Base-by-base conservation (phyloP, 2,329 filamentous ascomycete species). In the Colletotrichum paranaense region DNA sequence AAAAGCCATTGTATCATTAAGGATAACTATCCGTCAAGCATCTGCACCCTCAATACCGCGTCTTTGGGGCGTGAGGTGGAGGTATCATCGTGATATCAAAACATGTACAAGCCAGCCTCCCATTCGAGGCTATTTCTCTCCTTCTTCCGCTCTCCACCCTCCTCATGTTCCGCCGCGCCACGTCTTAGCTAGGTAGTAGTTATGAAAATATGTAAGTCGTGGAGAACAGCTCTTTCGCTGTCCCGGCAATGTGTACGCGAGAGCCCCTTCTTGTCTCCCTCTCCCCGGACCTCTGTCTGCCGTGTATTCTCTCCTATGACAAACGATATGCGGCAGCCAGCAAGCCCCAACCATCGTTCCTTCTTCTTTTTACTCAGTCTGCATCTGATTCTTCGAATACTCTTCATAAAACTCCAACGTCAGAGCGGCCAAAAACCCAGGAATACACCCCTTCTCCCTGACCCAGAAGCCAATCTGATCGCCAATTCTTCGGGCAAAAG, bases 391-490 rank as follows among this genome's bases (percentile, higher is more conserved):
- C 52, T 81, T 79, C 14, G 82, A 78, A 70, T 88, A 83, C 84
- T 93, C 91, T 78, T 98, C 96, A 81, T 94, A 98, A 84, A 98
- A 98, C 84, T 98, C 95, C 79, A 98, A 83, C 52, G 95, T 98
- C 84, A 97, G 87, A 19, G 95, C 96, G 42, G 95, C 95, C 76
- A 98, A 83, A 81, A 98, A 97, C 68, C 95, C 96, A 5, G 96
- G 96, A 75, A 98, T 97, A 81, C 96, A 96, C 59, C 95, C 95
- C 85, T 95, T 92, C 78, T 97, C 95, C 79, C 97, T 91, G 1
- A 98, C 96, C 96, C 97, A 99, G 82, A 98, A 98, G 76, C 95
- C 93, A 79, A 98, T 96, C 81, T 95, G 90, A 79, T 94, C 93
- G 76, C 90, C 90, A 75, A 99, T 98, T 82, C 95, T 92, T 68